Evolutionary conservation across 352 stramenopile genomes (phyloP), one percentile per base, ranked within the genome.

Genomic region (Phytophthora sp.): DNA sequence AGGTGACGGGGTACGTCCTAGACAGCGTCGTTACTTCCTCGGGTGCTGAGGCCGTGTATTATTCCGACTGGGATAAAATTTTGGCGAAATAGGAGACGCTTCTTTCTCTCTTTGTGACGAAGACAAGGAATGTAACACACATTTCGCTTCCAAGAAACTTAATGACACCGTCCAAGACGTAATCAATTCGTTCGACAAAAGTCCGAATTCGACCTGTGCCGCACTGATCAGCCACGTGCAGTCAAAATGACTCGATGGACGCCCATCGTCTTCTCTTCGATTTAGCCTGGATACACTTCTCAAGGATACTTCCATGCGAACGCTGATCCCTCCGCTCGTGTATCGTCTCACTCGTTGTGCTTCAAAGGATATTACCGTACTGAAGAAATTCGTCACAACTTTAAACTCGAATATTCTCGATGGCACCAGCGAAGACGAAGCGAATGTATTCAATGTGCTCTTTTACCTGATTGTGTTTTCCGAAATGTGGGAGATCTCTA

Each of bases 401-500:
- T 13, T 35, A 7, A 57, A 12, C 3, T 6, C 41, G 27, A 27
- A 7, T 42, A 18, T 42, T 26, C 13, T 21, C 23, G 1, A 66
- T 1, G 20, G 4, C 7, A 52, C 26, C 2, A 56, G 21, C 24
- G 31, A 76, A 54, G 68, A 73, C 29, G 51, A 52, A 5, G 57
- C 51, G 3, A 66, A 71, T 44, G 21, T 59, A 16, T 83, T 74
- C 0, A 73, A 50, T 12, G 45, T 85, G 18, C 61, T 80, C 20
- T 80, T 77, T 45, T 63, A 83, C 49, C 57, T 80, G 7, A 74
- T 86, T 33, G 63, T 75, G 6, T 77, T 68, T 41, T 83, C 74
- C 0, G 77, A 86, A 51, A 76, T 83, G 60, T 83, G 76, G 74
- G 69, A 80, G 16, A 65, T 42, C 1, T 74, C 77, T 0, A 57